Conservation (phyloP, 257 asterid genomes). For the Rhazya stricta region DNA sequence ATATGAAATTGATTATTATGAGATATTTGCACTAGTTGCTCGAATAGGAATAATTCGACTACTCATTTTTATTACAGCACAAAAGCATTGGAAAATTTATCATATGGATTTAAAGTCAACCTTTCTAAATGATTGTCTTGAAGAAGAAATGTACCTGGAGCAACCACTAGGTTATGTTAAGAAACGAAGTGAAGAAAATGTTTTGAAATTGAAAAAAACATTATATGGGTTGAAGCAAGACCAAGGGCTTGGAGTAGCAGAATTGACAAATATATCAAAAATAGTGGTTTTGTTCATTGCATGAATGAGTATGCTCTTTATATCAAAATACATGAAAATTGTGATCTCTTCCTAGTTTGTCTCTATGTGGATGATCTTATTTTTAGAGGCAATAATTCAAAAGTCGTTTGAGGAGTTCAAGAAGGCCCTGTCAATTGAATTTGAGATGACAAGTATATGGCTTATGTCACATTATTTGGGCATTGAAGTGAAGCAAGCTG, state of each 20-base stretch:
- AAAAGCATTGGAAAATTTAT: neutral
- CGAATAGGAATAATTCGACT: no score
- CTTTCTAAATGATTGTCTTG: no score
- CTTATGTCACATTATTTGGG: neutral
- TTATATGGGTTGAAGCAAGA: neutral
- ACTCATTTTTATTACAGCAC: neutral
- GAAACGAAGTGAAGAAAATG: neutral
- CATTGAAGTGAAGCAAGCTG: neutral
- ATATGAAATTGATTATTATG: neutral
- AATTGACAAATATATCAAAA: neutral
- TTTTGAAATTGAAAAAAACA: neutral
- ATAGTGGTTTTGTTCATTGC: neutral
- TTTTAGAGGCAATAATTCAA: neutral
- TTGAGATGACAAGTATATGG: neutral
- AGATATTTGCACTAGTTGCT: neutral
- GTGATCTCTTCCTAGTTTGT: neutral
- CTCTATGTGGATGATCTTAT: conserved; percentile 5
- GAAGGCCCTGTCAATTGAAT: neutral
- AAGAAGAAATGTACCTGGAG: neutral
- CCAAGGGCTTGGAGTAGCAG: neutral
- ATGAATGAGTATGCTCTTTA: neutral
- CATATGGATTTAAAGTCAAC: neutral
- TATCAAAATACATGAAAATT: no score
- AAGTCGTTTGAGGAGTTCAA: neutral
- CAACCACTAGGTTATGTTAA: neutral